Conservation (phyloP, 2,329 filamentous ascomycete species). For the Ophiosphaerella herpotricha region DNA sequence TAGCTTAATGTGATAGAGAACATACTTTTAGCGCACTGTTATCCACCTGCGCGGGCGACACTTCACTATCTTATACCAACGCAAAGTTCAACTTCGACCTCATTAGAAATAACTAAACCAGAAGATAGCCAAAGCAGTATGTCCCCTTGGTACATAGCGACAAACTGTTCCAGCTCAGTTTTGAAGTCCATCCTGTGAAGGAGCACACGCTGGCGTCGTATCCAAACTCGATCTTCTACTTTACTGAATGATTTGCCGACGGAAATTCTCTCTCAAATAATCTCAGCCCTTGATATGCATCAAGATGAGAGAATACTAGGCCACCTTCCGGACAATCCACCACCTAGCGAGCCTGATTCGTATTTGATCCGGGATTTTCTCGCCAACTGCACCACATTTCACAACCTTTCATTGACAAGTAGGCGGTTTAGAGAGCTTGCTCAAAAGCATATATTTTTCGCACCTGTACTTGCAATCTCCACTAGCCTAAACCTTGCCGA, state of each 20-base stretch:
- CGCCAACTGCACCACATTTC: constrained; percentile 1
- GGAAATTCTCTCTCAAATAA: constrained; percentile 17
- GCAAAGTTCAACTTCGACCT: no score
- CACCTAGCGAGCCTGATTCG: constrained; percentile 4
- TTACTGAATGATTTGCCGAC: constrained; percentile 8
- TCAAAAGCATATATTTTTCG: constrained; percentile 7
- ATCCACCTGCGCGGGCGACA: no score
- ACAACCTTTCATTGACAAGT: constrained; percentile 17
- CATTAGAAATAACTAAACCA: no score
- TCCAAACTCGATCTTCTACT: neutral
- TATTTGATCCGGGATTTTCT: constrained; percentile 12
- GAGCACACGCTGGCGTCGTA: neutral
- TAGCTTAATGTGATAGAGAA: no score
- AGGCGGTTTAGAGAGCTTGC: constrained; percentile 11
- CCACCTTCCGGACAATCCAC: constrained; percentile 16
- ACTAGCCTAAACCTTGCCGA: neutral
- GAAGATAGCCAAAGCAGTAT: no score
- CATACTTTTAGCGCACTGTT: no score
- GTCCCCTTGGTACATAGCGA: no score
- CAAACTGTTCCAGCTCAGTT: no score
- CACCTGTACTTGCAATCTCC: constrained; percentile 5
- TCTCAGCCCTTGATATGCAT: constrained; percentile 13
- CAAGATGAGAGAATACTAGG: constrained; percentile 11
- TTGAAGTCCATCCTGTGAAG: neutral
- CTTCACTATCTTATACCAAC: no score